These are phyloP conservation scores for Rhododendron mucronatum DNA, from an alignment of 148 eudicot genomes.

Conservation along the genomic window DNA sequence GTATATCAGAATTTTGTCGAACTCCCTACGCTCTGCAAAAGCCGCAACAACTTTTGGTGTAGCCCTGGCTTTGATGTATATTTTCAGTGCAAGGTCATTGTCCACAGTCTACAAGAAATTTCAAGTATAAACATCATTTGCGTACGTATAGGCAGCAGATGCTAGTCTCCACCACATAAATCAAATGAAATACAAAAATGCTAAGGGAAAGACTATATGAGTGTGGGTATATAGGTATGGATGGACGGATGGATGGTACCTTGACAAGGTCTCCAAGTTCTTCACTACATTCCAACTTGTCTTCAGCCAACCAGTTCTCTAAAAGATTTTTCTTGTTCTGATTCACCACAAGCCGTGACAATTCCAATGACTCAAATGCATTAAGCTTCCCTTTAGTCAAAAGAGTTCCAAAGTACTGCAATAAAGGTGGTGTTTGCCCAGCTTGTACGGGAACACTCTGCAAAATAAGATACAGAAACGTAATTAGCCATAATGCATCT, in stretches of 20 bases:
- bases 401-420: conserved; percentile 94
- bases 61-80: conserved; percentile 92
- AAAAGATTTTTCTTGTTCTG: conserved; percentile 94
- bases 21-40: conserved; percentile 93
- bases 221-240: background rate
- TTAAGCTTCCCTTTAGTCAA: conserved; percentile 91
- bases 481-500: background rate
- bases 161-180: background rate
- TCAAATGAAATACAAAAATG: background rate
- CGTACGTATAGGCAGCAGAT: background rate
- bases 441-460: conserved; percentile 99
- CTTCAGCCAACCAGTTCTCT: conserved; percentile 98
- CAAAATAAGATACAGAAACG: conserved; percentile 19
- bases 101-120: conserved; percentile 77
- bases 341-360: conserved; percentile 93
- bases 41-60: conserved; percentile 98
- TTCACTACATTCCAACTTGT: conserved; percentile 93
- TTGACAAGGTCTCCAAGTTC: conserved; percentile 99
- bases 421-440: conserved; percentile 92
- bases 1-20: conserved; percentile 90
- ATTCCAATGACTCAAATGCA: conserved; percentile 90
- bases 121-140: background rate
- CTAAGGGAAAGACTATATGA: background rate
- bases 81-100: conserved; percentile 92
- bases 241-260: conserved; percentile 30